These are phyloP conservation scores for Debaryomyces fabryi DNA, from an alignment of 1,139 yeast species.

Conservation along the genomic window DNA sequence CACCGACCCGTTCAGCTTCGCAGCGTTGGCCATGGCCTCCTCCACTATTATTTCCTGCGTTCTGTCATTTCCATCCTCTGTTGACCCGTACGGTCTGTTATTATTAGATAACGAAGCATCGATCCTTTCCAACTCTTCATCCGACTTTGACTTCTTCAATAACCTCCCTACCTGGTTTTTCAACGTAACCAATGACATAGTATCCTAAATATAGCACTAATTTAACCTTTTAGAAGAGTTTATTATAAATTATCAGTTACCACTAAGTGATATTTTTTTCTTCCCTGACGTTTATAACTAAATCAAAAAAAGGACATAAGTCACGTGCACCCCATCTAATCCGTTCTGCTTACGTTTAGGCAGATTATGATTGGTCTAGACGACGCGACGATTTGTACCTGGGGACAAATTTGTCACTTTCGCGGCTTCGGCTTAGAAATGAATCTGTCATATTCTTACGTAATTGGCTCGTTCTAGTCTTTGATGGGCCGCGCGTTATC, in stretches of 20 bases:
- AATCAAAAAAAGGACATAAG: neutral
- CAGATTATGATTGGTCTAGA: neutral
- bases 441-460: neutral
- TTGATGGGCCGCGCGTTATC: neutral
- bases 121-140: conserved; percentile 37
- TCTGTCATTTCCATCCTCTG: conserved; percentile 38
- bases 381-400: neutral
- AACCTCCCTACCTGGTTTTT: conserved; percentile 39
- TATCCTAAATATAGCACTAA: neutral
- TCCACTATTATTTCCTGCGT: conserved; percentile 42
- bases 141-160: conserved; percentile 25
- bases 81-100: conserved; percentile 44
- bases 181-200: conserved; percentile 43
- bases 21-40: conserved; percentile 38
- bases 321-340: conserved; percentile 1
- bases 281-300: neutral
- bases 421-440: neutral
- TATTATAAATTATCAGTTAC: neutral
- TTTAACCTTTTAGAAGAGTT: neutral
- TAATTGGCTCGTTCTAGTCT: neutral
- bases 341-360: conserved; percentile 4
- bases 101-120: conserved; percentile 38
- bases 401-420: neutral
- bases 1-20: conserved; percentile 20
- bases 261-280: neutral